Evolutionary conservation across 345 rosid genomes (phyloP).

Genomic region (Barbarea vulgaris): DNA sequence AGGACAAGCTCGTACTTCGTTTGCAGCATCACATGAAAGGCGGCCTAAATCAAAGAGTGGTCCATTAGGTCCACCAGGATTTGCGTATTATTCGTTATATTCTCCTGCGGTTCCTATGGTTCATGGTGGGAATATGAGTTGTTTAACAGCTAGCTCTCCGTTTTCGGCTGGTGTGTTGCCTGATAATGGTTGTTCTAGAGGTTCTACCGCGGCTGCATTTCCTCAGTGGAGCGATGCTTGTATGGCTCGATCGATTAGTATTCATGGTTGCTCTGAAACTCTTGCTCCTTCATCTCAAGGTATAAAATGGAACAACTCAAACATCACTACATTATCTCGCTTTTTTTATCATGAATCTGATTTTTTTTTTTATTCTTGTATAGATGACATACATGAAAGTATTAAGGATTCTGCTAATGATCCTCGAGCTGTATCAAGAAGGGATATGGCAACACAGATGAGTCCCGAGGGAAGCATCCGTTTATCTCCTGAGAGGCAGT

Average conservation of each 20-base stretch:
- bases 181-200: conserved; percentile 50
- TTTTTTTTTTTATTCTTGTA: not conserved
- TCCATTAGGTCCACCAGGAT: conserved; percentile 93
- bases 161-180: conserved; percentile 71
- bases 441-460: conserved; percentile 99
- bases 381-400: conserved; percentile 57
- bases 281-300: conserved; percentile 55
- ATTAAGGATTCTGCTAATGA: conserved; percentile 65
- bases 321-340: not conserved
- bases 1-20: conserved; percentile 52
- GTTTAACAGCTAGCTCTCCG: conserved; percentile 65
- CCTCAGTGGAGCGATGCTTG: conserved; percentile 56
- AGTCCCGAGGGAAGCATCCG: conserved; percentile 74
- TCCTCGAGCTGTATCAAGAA: conserved; percentile 70
- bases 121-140: conserved; percentile 55
- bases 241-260: conserved; percentile 90
- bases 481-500: conserved; percentile 61
- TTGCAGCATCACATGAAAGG: conserved; percentile 53
- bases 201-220: conserved; percentile 50
- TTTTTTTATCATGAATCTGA: not conserved
- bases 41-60: conserved; percentile 96
- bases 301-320: conserved; percentile 23
- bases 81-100: conserved; percentile 67
- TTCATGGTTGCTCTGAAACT: conserved; percentile 86
- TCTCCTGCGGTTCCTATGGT: conserved; percentile 74